phyloP scores from a whole-genome alignment of 2,329 filamentous ascomycete genomes.

The Gyromitra esculenta region DNA sequence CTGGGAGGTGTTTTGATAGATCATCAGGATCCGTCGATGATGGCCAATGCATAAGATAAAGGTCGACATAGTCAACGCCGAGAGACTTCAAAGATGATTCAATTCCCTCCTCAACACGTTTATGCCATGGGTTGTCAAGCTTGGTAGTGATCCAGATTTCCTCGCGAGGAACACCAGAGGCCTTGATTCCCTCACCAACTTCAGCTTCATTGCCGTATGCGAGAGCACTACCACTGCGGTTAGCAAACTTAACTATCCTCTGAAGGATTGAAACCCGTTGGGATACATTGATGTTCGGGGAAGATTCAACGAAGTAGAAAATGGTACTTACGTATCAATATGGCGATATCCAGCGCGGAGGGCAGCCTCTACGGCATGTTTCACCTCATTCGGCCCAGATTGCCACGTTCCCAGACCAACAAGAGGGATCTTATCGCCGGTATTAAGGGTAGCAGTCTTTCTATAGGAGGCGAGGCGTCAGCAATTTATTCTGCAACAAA shows the following conservation, averaged over 20 bases:
- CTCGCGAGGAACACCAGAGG: slow-evolving; percentile 71
- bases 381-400: slow-evolving; percentile 74
- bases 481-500: background rate
- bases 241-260: slow-evolving; percentile 19
- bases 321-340: slow-evolving; percentile 69
- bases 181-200: slow-evolving; percentile 72
- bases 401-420: slow-evolving; percentile 84
- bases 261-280: background rate
- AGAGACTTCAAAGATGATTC: slow-evolving; percentile 70
- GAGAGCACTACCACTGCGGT: slow-evolving; percentile 64
- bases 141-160: slow-evolving; percentile 81
- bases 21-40: slow-evolving; percentile 71
- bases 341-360: slow-evolving; percentile 76
- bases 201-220: slow-evolving; percentile 81
- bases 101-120: slow-evolving; percentile 72
- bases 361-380: slow-evolving; percentile 75
- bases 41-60: slow-evolving; percentile 79
- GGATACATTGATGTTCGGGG: background rate
- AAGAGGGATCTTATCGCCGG: slow-evolving; percentile 79
- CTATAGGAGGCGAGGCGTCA: slow-evolving; percentile 54
- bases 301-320: background rate
- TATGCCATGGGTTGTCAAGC: slow-evolving; percentile 82
- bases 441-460: slow-evolving; percentile 75
- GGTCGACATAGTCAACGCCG: slow-evolving; percentile 72
- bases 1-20: slow-evolving; percentile 73